Evolutionary conservation across 2,329 filamentous ascomycete genomes (phyloP), one percentile per base, ranked within the genome.

Genomic region (Xylaria multiplex): DNA sequence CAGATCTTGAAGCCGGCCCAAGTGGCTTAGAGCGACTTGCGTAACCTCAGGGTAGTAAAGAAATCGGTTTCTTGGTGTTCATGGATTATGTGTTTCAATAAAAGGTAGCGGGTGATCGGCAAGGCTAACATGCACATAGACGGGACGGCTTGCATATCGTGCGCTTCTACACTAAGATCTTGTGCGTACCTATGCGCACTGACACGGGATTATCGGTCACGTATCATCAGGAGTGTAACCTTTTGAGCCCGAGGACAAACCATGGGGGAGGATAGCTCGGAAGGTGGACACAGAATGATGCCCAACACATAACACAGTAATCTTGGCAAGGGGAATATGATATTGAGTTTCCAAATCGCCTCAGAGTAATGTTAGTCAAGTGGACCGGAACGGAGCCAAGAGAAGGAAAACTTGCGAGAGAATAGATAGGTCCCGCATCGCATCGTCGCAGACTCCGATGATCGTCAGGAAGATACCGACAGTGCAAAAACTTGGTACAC

Each of bases 301-400:
- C 48, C 53, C 24, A 46, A 63, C 27, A 48, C 46, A 48, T 37
- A 35, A 37, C 16, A 40, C 9, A 9, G 27, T 35, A 46, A 35
- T 62, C 58, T 62, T 66, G 59, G 64, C 59, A 55, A 66, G 53
- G 48, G 27, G 43, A 43, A 27, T 16, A 3, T 48, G 49, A 55
- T 66, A 46, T 59, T 32, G 55, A 59, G 3, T 52, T 62, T 55
- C 16, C 43, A 50, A 59, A 59, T 66, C 43, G 37, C 55, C 49
- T 46, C 45, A 30, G 30, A 6, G 22, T 59, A 45, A 59, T 55
- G 49, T 58, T 53, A 50, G 3, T 59, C 27, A n/a, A 62, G 64
- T 66, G 59, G 64, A 45, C 45, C 54, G 30, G 24, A 49, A 37
- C n/a, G 27, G 52, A 22, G 53, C 54, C 59, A 59, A 62, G 54